These are phyloP conservation scores for Diplodia intermedia DNA, from an alignment of 2,329 filamentous ascomycete species.

Conservation along the genomic window DNA sequence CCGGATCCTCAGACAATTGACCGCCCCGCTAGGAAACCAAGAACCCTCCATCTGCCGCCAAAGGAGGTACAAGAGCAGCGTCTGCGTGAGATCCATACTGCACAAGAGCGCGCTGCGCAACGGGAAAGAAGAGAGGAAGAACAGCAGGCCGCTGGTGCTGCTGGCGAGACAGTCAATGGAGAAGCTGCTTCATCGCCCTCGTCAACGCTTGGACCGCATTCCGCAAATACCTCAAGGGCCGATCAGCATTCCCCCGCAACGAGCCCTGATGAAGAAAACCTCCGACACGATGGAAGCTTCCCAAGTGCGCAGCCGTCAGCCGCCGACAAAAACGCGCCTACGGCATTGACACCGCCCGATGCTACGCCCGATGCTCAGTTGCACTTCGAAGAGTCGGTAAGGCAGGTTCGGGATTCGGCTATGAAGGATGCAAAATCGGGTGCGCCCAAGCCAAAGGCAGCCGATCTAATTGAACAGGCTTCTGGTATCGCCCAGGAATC, in stretches of 20 bases:
- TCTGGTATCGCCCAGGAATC: not conserved
- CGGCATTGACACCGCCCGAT: constrained; percentile 7
- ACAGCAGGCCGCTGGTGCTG: constrained; percentile 41
- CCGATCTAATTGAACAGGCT: constrained; percentile 15
- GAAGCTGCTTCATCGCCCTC: constrained; percentile 58
- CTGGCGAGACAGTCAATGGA: constrained; percentile 35
- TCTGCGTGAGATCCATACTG: constrained; percentile 51
- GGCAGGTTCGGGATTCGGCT: constrained; percentile 53
- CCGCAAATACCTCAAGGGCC: constrained; percentile 73
- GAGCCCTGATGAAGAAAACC: constrained; percentile 70
- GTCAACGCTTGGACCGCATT: constrained; percentile 73
- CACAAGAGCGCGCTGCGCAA: constrained; percentile 46
- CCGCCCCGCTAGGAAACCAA: constrained; percentile 34
- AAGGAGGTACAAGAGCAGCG: constrained; percentile 59
- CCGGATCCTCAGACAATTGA: constrained; percentile 37
- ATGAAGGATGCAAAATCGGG: not conserved
- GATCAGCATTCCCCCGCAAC: constrained; percentile 75
- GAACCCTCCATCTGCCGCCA: constrained; percentile 57
- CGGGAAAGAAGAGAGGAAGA: constrained; percentile 50
- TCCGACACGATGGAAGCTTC: constrained; percentile 43
- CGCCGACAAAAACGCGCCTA: constrained; percentile 2
- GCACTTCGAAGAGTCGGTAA: constrained; percentile 57
- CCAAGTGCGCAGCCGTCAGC: constrained; percentile 42
- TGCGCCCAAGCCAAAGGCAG: not conserved
- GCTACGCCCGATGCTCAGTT: constrained; percentile 66